Evolutionary conservation across 345 rosid species (phyloP).

Genomic region (Brassica cretica): DNA sequence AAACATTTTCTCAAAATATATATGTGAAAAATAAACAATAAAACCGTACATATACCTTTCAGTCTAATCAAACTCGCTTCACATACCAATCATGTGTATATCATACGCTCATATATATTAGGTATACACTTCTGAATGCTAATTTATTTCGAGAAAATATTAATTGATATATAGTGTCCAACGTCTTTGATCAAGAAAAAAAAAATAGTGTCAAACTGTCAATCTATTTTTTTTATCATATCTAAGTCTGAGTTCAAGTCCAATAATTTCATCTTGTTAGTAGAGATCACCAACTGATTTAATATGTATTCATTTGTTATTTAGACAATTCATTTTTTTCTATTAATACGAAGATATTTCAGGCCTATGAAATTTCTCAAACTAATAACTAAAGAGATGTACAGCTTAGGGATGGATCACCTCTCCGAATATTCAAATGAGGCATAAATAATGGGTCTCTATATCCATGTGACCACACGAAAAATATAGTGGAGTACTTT

Average conservation of each 20-base stretch:
- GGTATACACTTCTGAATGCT: neutral
- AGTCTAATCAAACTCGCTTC: constrained; percentile 18
- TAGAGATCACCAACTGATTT: neutral
- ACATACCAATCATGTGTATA: constrained; percentile 21
- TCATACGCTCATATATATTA: constrained; percentile 13
- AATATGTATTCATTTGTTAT: neutral
- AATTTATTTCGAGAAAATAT: neutral
- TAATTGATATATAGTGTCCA: neutral
- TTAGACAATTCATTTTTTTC: neutral
- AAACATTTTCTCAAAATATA: neutral
- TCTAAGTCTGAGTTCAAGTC: neutral
- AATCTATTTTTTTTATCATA: neutral
- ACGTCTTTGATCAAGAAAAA: too few species aligned
- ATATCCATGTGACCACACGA: too few species aligned
- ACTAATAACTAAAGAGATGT: too few species aligned
- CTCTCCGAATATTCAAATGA: too few species aligned
- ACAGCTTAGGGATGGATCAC: too few species aligned
- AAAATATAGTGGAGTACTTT: too few species aligned
- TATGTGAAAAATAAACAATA: neutral
- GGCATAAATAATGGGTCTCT: too few species aligned
- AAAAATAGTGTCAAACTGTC: neutral
- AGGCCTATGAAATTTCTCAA: too few species aligned
- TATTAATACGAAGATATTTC: too few species aligned
- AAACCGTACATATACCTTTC: neutral
- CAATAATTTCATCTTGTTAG: neutral